A percentile compares a stretch with the other conserved stretches of the same genome.
Evolutionary conservation across 2,329 filamentous ascomycete species (phyloP).

Genomic region (Nemania diffusa): DNA sequence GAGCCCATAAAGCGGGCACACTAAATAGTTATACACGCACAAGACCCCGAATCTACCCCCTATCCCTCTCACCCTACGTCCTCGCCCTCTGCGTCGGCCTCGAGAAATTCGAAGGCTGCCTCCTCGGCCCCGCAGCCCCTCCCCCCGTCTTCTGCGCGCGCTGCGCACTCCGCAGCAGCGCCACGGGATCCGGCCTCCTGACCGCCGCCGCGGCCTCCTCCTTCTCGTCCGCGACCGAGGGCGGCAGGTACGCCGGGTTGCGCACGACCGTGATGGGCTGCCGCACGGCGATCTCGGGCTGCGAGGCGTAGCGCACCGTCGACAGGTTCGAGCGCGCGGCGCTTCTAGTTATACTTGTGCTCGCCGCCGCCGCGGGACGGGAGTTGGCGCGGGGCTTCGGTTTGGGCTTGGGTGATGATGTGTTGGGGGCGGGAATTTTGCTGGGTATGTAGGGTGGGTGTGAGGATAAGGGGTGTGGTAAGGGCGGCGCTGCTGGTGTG

Average conservation of each 20-base stretch:
- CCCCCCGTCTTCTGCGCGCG: slow-evolving; percentile 23
- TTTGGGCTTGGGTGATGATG: neutral
- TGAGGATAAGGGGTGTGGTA: too few species aligned
- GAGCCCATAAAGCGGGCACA: neutral
- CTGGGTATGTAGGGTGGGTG: too few species aligned
- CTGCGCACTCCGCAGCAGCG: slow-evolving; percentile 30
- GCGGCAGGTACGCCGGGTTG: slow-evolving; percentile 41
- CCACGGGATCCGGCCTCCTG: slow-evolving; percentile 35
- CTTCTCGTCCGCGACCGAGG: neutral
- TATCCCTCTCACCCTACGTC: neutral
- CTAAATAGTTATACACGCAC: neutral
- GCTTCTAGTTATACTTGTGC: slow-evolving; percentile 44
- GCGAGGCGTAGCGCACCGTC: slow-evolving; percentile 44
- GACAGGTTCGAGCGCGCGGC: slow-evolving; percentile 42
- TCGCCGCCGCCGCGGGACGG: slow-evolving; percentile 35
- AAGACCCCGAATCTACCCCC: slow-evolving; percentile 30
- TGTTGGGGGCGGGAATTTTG: too few species aligned
- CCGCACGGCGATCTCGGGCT: slow-evolving; percentile 45
- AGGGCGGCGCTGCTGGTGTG: neutral
- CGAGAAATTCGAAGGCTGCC: slow-evolving; percentile 44
- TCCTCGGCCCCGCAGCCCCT: slow-evolving; percentile 16
- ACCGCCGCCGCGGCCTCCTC: neutral
- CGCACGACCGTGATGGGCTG: slow-evolving; percentile 42
- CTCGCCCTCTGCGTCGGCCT: slow-evolving; percentile 35
- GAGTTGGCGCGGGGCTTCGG: slow-evolving; percentile 7